Base-by-base conservation (phyloP, 2,329 filamentous ascomycete species). In the Arthrinium phaeospermum region DNA sequence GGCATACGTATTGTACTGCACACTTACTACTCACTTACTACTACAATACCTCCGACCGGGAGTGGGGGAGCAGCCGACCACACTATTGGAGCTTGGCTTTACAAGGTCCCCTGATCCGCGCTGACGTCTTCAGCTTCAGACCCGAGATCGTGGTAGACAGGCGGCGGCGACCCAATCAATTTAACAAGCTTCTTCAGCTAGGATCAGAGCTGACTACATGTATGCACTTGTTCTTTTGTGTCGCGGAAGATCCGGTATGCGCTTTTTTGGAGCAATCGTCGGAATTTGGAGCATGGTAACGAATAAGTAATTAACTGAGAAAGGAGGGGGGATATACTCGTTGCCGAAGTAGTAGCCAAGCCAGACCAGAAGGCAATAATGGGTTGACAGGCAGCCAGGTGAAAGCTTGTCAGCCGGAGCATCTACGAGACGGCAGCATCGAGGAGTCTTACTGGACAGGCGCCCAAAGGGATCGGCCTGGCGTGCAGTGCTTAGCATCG, bases 111-210 rank as follows among this genome's bases (percentile, higher is more conserved):
- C 53, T 61, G 53, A 61, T 61, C 53, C 53, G 53, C 27, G 57
- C 57, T 64, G 57, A 64, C 34, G 34, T 64, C 57, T 64, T 64
- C 57, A 64, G 57, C 57, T 64, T 14, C 57, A 41, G 34, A 64
- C 57, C 57, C 57, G 30, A 57, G 24, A 57, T 57, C 51, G 4
- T 57, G 51, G 51, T 41, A 41, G 30, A 22, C 57, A 64, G 34
- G 57, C 19, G 34, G 57, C 19, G 34, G 19, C 16, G 30, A 41
- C 22, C 57, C 30, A 64, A 64, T 64, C 30, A 64, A 64, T 41
- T 34, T 41, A 64, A 64, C 57, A 41, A n/a, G 57, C 57, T 41
- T 41, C 30, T 37, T 64, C 57, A 64, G 57, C 57, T 64, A 22
- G 30, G 30, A 19, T 30, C 22, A 19, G 19, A 41, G 57, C 34